These are phyloP conservation scores for Glycine tomentella DNA, from an alignment of 306 rosid species.

Conservation along the genomic window DNA sequence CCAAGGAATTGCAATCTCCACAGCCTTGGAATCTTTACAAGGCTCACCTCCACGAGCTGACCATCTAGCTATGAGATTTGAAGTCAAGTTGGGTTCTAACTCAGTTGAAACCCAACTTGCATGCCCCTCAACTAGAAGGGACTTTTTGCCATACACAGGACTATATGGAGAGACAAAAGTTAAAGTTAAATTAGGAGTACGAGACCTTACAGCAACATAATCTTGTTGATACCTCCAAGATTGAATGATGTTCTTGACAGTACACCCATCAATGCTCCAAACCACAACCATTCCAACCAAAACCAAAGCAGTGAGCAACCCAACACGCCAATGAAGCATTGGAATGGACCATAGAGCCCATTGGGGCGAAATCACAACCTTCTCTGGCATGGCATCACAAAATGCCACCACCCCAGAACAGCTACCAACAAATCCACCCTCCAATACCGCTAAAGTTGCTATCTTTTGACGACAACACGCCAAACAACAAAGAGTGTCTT, in stretches of 20 bases:
- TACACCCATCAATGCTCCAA: conserved; percentile 79
- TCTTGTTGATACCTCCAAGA: conserved; percentile 61
- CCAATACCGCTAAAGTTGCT: conserved; percentile 7
- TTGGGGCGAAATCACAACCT: conserved; percentile 53
- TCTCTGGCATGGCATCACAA: conserved; percentile 83
- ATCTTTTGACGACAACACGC: conserved; percentile 45
- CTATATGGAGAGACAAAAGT: conserved; percentile 32
- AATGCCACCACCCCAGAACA: neutral
- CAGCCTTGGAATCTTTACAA: conserved; percentile 75
- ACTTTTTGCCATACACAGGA: conserved; percentile 40
- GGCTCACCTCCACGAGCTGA: conserved; percentile 78
- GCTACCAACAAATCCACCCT: conserved; percentile 34
- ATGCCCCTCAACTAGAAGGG: conserved; percentile 35
- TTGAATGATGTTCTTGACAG: conserved; percentile 61
- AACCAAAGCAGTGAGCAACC: conserved; percentile 61
- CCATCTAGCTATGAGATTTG: conserved; percentile 75
- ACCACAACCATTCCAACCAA: conserved; percentile 64
- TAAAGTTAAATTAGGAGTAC: conserved; percentile 42
- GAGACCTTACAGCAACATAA: conserved; percentile 50
- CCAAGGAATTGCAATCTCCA: conserved; percentile 65
- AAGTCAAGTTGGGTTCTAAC: conserved; percentile 70
- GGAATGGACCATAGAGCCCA: conserved; percentile 24
- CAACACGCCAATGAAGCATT: conserved; percentile 73
- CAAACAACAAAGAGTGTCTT: conserved; percentile 10
- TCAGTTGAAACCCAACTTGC: conserved; percentile 68